Evolutionary conservation across 2,329 filamentous ascomycete genomes (phyloP), one percentile per base, ranked within the genome.

Genomic region (Diaporthe ampelina): DNA sequence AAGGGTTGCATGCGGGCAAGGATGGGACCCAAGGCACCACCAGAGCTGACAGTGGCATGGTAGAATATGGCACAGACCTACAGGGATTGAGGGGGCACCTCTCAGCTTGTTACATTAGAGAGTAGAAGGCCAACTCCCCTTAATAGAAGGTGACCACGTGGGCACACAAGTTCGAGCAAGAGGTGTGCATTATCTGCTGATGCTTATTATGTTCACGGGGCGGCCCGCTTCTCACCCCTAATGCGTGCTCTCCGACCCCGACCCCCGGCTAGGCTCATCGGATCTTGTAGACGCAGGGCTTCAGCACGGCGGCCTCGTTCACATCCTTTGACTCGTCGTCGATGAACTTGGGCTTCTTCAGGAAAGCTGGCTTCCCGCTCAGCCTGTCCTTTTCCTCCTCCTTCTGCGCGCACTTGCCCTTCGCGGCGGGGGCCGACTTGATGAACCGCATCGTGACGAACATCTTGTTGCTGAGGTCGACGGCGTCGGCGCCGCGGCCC

Each of bases 361-460:
- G 76, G 56, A 76, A 72, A 26, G 76, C 81, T 77, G 71, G 26
- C 48, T 72, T 76, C 8, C 74, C 74, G 19, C 72, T 73, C 2
- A 74, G 61, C 69, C 61, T 74, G 68, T 65, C 71, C 50, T 79
- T 82, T 3, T 85, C 86, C 78, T 92, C 93, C 79, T 91, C 89
- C 7, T 85, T 86, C 7, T 91, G 90, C 19, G 87, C 90, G 77
- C 93, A 91, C 85, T 97, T 97, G 32, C 95, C 95, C 81, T 91
- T 93, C 2, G 88, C 88, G 0, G 95, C 93, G 58, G 91, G 86
- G 26, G 91, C 91, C n/a, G 89, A 91, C 86, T 98, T 99, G 79
- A 95, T 87, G 83, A 99, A 99, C 79, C 93, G 91, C 95, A 99
- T 96, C 85, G 93, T 94, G 78, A 98, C 96, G 86, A 99, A 99